phyloP scores from a whole-genome alignment of 2,329 filamentous ascomycete genomes.

The Aschersonia sp. region DNA sequence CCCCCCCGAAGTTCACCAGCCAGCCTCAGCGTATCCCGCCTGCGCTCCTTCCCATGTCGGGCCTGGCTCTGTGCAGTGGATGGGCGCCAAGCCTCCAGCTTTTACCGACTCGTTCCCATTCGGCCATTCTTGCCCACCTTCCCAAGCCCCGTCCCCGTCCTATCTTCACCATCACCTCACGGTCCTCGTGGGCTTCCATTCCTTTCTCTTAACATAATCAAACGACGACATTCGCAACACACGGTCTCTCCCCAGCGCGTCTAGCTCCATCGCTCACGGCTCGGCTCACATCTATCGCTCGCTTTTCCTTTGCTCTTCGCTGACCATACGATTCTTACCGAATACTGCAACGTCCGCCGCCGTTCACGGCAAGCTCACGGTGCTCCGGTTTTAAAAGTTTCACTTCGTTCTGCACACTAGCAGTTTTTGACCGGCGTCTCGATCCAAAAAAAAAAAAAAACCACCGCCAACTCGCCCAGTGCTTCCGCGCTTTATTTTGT shows the following conservation, averaged over 20 bases:
- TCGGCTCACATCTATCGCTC: not conserved
- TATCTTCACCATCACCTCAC: not conserved
- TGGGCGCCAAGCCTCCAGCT: not conserved
- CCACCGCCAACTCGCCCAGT: not conserved
- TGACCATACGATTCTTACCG: too few species aligned
- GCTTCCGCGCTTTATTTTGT: conserved; percentile 1
- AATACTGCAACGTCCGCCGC: too few species aligned
- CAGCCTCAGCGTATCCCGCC: not conserved
- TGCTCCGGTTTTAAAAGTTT: not conserved
- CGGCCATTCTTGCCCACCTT: not conserved
- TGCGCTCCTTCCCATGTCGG: not conserved
- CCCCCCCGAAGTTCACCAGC: too few species aligned
- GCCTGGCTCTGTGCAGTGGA: not conserved
- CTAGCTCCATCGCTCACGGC: not conserved
- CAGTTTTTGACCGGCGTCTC: not conserved
- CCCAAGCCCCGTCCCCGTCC: too few species aligned
- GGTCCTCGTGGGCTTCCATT: conserved; percentile 1
- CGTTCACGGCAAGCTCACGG: not conserved
- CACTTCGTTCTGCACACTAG: not conserved
- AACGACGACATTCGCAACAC: conserved; percentile 2
- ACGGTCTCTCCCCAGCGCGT: conserved; percentile 1
- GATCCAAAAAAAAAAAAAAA: not conserved
- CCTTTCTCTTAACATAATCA: conserved; percentile 2
- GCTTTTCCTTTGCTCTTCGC: not conserved
- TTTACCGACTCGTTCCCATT: not conserved